Conservation (phyloP, 352 stramenopile genomes). For the Globisporangium heterothallicum region DNA sequence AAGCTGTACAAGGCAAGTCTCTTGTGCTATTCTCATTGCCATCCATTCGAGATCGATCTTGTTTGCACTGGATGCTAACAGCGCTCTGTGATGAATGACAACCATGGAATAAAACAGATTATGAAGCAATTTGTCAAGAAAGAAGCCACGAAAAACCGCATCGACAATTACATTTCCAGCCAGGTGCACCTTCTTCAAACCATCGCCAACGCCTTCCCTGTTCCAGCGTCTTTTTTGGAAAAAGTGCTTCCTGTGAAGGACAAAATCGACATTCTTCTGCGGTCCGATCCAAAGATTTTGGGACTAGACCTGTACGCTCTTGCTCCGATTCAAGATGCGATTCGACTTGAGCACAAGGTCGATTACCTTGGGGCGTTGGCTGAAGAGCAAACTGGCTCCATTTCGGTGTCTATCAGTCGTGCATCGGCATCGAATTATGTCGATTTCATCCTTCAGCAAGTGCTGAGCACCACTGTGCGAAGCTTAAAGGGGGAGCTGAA, state of each 20-base stretch:
- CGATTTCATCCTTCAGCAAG: constrained; percentile 67
- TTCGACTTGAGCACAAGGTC: constrained; percentile 73
- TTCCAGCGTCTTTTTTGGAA: constrained; percentile 29
- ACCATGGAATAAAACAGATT: constrained; percentile 20
- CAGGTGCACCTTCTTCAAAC: constrained; percentile 45
- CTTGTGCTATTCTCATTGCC: too few species aligned
- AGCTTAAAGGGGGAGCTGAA: constrained; percentile 61
- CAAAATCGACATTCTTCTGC: constrained; percentile 53
- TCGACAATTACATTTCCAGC: constrained; percentile 30
- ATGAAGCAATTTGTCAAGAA: constrained; percentile 48
- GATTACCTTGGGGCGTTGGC: constrained; percentile 60
- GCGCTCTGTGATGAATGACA: too few species aligned
- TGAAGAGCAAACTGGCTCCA: constrained; percentile 45
- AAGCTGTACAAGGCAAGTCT: constrained; percentile 35
- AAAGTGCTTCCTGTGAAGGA: constrained; percentile 36
- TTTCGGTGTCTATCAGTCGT: constrained; percentile 56
- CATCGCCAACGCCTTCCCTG: constrained; percentile 34
- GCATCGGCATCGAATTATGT: constrained; percentile 54
- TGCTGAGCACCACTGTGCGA: constrained; percentile 37
- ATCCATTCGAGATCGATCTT: too few species aligned
- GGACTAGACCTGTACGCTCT: constrained; percentile 63
- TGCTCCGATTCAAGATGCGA: constrained; percentile 29
- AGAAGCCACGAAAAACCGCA: constrained; percentile 41
- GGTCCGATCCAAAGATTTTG: constrained; percentile 67
- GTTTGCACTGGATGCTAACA: background rate